A percentile compares a stretch with the other conserved stretches of the same genome.
Evolutionary conservation across 2,329 filamentous ascomycete species (phyloP).

Genomic region (Cercospora zeae-maydis): DNA sequence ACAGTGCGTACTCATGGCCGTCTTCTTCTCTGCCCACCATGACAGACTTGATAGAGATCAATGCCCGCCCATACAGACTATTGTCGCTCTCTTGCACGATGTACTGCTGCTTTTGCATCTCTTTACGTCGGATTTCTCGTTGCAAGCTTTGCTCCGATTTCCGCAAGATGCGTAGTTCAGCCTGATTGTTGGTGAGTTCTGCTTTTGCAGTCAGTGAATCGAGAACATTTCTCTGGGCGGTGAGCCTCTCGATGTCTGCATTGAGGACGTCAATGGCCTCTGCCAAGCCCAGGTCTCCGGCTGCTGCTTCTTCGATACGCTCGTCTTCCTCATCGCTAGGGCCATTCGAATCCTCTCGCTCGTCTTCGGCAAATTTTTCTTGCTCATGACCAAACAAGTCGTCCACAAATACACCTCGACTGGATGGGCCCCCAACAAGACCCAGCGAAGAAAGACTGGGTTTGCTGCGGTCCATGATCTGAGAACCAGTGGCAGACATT

Average conservation of each 20-base stretch:
- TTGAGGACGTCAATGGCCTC: conserved; percentile 89
- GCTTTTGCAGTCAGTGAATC: conserved; percentile 91
- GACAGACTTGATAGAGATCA: conserved; percentile 84
- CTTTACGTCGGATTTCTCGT: conserved; percentile 87
- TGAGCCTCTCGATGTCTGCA: conserved; percentile 83
- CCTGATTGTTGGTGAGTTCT: conserved; percentile 93
- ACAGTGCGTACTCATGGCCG: conserved; percentile 88
- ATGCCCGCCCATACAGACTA: conserved; percentile 87
- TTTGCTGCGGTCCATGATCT: conserved; percentile 57
- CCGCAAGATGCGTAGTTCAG: conserved; percentile 82
- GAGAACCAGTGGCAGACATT: conserved; percentile 10
- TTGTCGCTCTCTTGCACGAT: conserved; percentile 97
- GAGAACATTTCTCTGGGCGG: conserved; percentile 83
- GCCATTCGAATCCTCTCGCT: conserved; percentile 68
- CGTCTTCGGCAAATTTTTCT: conserved; percentile 78
- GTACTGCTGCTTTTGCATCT: conserved; percentile 94
- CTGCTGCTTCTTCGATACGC: conserved; percentile 87
- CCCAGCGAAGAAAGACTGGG: conserved; percentile 89
- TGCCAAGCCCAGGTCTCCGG: conserved; percentile 85
- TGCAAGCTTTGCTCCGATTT: conserved; percentile 94
- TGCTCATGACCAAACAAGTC: conserved; percentile 92
- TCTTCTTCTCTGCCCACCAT: conserved; percentile 90
- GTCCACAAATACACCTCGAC: conserved; percentile 88
- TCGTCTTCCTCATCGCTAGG: conserved; percentile 65
- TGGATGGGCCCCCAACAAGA: conserved; percentile 79